These are phyloP conservation scores for Physcomitrellopsis africana DNA, from an alignment of 225 moss, liverwort and hornwort genomes.

Conservation along the genomic window DNA sequence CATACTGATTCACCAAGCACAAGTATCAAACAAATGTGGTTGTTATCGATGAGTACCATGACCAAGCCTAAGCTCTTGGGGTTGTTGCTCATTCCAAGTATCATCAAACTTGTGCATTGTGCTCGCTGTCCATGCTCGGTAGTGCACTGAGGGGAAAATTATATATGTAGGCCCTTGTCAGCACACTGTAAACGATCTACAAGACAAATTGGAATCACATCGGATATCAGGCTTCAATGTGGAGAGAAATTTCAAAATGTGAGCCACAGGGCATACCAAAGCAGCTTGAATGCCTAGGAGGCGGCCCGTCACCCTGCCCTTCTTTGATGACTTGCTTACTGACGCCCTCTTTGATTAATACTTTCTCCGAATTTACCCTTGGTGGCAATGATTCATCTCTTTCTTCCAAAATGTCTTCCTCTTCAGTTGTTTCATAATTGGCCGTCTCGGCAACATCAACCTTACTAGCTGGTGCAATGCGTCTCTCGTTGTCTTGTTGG, in stretches of 20 bases:
- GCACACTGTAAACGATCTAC: slow-evolving; percentile 11
- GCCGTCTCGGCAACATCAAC: slow-evolving; percentile 15
- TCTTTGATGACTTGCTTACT: slow-evolving; percentile 84
- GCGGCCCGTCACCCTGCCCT: slow-evolving; percentile 69
- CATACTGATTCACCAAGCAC: not conserved
- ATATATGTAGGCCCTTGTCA: slow-evolving; percentile 26
- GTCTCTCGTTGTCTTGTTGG: slow-evolving; percentile 18
- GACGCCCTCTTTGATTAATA: slow-evolving; percentile 66
- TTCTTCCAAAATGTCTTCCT: slow-evolving; percentile 31
- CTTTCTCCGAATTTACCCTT: slow-evolving; percentile 61
- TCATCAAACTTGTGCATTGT: slow-evolving; percentile 93
- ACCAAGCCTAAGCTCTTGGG: slow-evolving; percentile 77
- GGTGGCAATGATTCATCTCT: slow-evolving; percentile 73
- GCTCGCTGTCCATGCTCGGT: slow-evolving; percentile 76
- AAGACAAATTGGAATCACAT: not conserved
- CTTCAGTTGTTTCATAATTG: slow-evolving; percentile 18
- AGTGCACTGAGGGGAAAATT: slow-evolving; percentile 67
- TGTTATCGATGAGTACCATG: slow-evolving; percentile 59
- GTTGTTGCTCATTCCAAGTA: slow-evolving; percentile 91
- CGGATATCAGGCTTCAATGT: not conserved
- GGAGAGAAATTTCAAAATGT: not conserved
- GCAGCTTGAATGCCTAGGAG: slow-evolving; percentile 89
- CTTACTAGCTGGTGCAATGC: slow-evolving; percentile 1
- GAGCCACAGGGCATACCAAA: slow-evolving; percentile 61
- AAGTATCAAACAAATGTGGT: not conserved